phyloP scores from a whole-genome alignment of 1,139 yeast genomes.

The Debaryomyces singareniensis region DNA sequence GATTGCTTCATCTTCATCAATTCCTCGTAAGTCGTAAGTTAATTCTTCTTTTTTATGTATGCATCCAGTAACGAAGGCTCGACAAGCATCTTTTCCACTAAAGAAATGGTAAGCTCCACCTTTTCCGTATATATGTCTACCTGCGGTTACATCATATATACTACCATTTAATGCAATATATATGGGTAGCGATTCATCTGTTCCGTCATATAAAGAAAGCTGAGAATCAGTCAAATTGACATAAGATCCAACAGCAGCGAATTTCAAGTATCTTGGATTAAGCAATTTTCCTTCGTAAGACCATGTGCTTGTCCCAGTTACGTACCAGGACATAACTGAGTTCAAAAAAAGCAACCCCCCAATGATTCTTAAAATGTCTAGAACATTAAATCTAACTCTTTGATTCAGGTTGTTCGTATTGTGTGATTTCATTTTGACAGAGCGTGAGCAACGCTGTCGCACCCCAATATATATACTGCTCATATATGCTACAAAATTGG shows the following conservation, averaged over 20 bases:
- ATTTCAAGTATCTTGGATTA: constrained; percentile 36
- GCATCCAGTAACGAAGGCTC: constrained; percentile 78
- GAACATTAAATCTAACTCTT: constrained; percentile 12
- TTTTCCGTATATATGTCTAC: constrained; percentile 57
- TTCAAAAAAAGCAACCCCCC: constrained; percentile 45
- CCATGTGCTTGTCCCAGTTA: constrained; percentile 47
- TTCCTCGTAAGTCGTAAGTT: constrained; percentile 66
- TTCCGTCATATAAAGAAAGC: constrained; percentile 49
- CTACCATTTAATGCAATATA: constrained; percentile 62
- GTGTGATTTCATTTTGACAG: no score
- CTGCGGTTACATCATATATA: constrained; percentile 61
- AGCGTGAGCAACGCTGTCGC: no score
- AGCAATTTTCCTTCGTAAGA: constrained; percentile 48
- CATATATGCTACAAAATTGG: no score
- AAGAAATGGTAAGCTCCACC: constrained; percentile 56
- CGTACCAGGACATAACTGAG: constrained; percentile 44
- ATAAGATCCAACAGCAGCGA: constrained; percentile 14
- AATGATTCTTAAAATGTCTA: constrained; percentile 40
- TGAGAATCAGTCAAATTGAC: constrained; percentile 39
- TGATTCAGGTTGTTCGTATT: constrained; percentile 19
- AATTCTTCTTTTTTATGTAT: constrained; percentile 48
- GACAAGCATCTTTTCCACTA: constrained; percentile 64
- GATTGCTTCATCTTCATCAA: constrained; percentile 30
- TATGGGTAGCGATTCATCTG: constrained; percentile 44
- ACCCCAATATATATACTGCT: no score